Evolutionary conservation across 345 rosid species (phyloP), one percentile per base, ranked within the genome.

Genomic region (Iberis pinnata): DNA sequence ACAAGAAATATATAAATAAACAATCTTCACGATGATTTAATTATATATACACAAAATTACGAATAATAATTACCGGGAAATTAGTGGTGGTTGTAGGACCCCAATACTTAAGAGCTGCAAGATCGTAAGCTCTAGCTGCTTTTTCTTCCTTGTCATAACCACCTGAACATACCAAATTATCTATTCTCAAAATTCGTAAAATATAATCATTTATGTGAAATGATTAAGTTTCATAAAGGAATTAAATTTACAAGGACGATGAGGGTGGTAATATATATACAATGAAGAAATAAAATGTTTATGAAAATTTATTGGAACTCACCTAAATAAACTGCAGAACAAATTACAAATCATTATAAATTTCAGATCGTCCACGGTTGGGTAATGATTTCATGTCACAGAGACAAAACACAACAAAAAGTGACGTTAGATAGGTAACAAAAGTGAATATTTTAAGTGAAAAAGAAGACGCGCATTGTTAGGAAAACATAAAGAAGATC

Each of bases 101-200:
- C 96, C 97, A 89, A 70, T 86, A 89, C 75, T 89, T 89, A 60
- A 89, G 95, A 67, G 95, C 97, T 13, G 97, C 97, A 40, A 89
- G 90, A 64, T 89, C 97, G 24, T 89, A 89, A 63, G 97, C 95
- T 74, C 94, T 72, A 7, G 97, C 94, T 48, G 97, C 94, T 66
- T 80, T 89, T 19, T 89, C 96, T 65, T 89, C 97, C 56, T 79
- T 86, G 70, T 89, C 97, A 73, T 89, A 89, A 16, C 97, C 97
- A 72, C 97, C 97, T 86, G 36, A 50, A 56, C 13, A 56, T 42
- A 56, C 42, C 53, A 26, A 17, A 43, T 1, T 2, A 18, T 8
- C 14, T 42, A 7, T 35, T 20, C 14, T 26, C 14, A 47, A 26
- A 54, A 14, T 22, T 3, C 12, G 47, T 1, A 6, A 11, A n/a